phyloP scores from a whole-genome alignment of 345 rosid species.

The Lepidium didymum region DNA sequence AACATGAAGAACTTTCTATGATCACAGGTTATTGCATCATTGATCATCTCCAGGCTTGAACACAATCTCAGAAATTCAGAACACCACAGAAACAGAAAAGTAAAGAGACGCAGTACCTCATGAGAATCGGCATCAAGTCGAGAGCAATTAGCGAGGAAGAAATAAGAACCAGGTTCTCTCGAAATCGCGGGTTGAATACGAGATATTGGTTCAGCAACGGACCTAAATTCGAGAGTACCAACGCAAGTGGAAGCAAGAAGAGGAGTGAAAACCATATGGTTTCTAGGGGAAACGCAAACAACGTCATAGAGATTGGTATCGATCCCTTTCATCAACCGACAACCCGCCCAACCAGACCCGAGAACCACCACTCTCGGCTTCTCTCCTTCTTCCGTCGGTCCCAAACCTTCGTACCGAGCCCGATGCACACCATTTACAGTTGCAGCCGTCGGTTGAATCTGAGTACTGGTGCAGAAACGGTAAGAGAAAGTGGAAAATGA shows the following conservation, averaged over 20 bases:
- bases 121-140: slow-evolving; percentile 52
- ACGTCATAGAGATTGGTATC: slow-evolving; percentile 68
- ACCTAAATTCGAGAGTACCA: slow-evolving; percentile 91
- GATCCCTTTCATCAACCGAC: slow-evolving; percentile 72
- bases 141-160: slow-evolving; percentile 66
- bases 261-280: slow-evolving; percentile 93
- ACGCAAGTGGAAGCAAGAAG: slow-evolving; percentile 94
- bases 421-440: neutral
- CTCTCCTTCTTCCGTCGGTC: slow-evolving; percentile 51
- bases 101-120: slow-evolving; percentile 31
- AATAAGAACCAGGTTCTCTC: slow-evolving; percentile 59
- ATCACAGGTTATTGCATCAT: neutral
- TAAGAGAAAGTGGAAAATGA: slow-evolving; percentile 21
- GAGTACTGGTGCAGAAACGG: slow-evolving; percentile 31
- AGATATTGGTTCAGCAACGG: slow-evolving; percentile 80
- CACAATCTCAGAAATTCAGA: neutral
- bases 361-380: slow-evolving; percentile 82
- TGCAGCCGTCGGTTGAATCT: slow-evolving; percentile 10
- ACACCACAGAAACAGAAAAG: neutral
- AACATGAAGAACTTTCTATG: too few relatives aligned
- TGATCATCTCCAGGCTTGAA: neutral
- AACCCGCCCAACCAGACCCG: slow-evolving; percentile 97
- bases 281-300: slow-evolving; percentile 80
- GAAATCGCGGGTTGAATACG: slow-evolving; percentile 90
- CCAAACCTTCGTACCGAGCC: slow-evolving; percentile 30